Base-by-base conservation (phyloP, 1,284 basidiomycete genomes). In the Boletus subluridellus region DNA sequence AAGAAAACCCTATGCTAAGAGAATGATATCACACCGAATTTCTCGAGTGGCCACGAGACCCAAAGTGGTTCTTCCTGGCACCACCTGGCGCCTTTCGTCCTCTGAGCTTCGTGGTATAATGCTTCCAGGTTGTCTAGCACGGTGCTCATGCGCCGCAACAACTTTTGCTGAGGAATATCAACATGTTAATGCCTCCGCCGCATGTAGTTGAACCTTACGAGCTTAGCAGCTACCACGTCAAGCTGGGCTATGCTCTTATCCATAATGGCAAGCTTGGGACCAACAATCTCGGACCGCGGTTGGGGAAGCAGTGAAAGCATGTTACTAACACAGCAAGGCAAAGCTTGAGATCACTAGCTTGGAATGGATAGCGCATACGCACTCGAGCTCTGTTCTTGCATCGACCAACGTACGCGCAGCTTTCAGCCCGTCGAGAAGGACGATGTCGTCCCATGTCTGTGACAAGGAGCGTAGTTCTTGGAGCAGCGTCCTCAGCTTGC, bases 21-120 rank as follows among this genome's bases (percentile, higher is more conserved):
- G n/a, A 44, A 52, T 26, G 53, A 38, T 41, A 37, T 37, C 69
- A 65, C 63, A 88, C 89, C 88, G 60, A 92, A 90, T 70, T 82
- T 86, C 64, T 89, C 86, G 30, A 92, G 71, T 1, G 90, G 78
- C 90, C 90, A 92, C 12, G 89, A 90, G 30, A 82, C 76, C 90
- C 90, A 92, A 46, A 92, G 74, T 0, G 87, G 83, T 59, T 90
- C 87, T 60, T 83, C 76, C 6, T 76, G 72, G 2, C 83, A 84
- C 83, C 86, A 91, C 61, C 76, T 74, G 76, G 81, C 84, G 0
- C 89, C 89, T 68, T 88, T 90, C 15, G 76, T 73, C 68, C 82
- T 87, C 64, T 84, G 80, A 4, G 88, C 87, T 53, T 92, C 90
- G 39, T 80, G 74, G 10, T 90, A 73, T 4, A 90, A 66, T 2